A percentile compares a stretch with the other conserved stretches of the same genome.
Evolutionary conservation across 2,329 filamentous ascomycete species (phyloP).

Genomic region (Daldinia sp.): DNA sequence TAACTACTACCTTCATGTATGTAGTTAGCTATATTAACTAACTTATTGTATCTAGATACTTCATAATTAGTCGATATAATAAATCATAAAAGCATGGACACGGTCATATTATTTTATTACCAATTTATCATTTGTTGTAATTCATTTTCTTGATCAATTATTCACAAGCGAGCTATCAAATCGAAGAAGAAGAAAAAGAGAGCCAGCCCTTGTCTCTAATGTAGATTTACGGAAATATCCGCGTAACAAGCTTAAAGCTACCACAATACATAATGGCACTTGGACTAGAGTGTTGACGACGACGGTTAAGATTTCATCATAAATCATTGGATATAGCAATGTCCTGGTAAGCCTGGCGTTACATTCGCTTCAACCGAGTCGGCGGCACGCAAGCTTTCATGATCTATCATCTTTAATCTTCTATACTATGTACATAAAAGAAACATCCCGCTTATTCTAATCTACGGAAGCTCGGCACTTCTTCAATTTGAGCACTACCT

Average conservation of each 20-base stretch:
- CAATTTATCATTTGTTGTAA: neutral
- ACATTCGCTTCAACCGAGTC: constrained; percentile 36
- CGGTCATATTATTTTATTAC: constrained; percentile 1
- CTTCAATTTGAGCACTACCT: neutral
- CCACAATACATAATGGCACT: neutral
- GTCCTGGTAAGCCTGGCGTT: constrained; percentile 21
- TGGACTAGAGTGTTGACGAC: constrained; percentile 11
- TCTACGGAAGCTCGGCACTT: constrained; percentile 1
- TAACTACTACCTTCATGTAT: no score
- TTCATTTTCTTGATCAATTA: neutral
- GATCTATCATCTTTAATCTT: constrained; percentile 30
- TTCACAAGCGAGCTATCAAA: neutral
- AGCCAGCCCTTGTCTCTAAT: neutral
- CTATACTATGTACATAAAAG: constrained; percentile 2
- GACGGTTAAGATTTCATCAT: constrained; percentile 14
- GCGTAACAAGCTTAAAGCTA: constrained; percentile 13
- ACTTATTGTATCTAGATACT: neutral
- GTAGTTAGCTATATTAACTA: no score
- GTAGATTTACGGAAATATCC: constrained; percentile 20
- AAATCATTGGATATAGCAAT: constrained; percentile 15
- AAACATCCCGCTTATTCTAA: neutral
- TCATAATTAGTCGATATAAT: neutral
- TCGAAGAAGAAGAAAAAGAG: neutral
- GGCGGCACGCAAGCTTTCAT: constrained; percentile 24
- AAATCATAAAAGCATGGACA: neutral